phyloP scores from a whole-genome alignment of 202 grass and related monocot genomes.

The Eragrostis tef region DNA sequence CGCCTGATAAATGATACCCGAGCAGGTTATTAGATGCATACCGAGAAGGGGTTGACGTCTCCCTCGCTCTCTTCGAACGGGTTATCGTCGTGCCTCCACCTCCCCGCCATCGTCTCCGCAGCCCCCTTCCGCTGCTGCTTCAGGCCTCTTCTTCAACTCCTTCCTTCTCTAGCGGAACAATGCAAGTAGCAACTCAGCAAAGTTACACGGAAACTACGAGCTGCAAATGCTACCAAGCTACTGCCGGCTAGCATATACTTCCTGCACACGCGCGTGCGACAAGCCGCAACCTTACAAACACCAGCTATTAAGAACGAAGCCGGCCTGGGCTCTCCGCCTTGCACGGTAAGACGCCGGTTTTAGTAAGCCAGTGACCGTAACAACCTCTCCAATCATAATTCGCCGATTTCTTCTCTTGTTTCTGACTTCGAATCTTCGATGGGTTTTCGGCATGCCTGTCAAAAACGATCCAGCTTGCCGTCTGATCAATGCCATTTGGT shows the following conservation, averaged over 20 bases:
- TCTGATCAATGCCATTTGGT: constrained; percentile 15
- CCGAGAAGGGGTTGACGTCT: constrained; percentile 62
- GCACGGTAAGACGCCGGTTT: constrained; percentile 1
- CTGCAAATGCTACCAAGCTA: background rate
- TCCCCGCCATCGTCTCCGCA: constrained; percentile 39
- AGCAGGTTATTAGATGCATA: background rate
- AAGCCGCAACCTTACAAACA: background rate
- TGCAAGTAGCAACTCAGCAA: too few relatives aligned
- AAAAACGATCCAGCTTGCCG: background rate
- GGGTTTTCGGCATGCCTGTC: background rate
- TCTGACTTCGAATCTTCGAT: background rate
- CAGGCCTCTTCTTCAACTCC: background rate
- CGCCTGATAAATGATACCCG: too few relatives aligned
- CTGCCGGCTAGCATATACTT: background rate
- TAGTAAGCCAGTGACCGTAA: background rate
- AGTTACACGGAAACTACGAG: too few relatives aligned
- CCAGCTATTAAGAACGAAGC: background rate
- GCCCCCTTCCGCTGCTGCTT: background rate
- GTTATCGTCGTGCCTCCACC: constrained; percentile 52
- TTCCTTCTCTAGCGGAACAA: background rate
- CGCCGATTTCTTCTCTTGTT: background rate
- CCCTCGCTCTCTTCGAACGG: constrained; percentile 51
- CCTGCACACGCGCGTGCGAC: background rate
- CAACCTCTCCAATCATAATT: constrained; percentile 7
- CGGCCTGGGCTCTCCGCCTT: constrained; percentile 20